phyloP scores from a whole-genome alignment of 2,329 filamentous ascomycete species.

The Cordyceps javanica region DNA sequence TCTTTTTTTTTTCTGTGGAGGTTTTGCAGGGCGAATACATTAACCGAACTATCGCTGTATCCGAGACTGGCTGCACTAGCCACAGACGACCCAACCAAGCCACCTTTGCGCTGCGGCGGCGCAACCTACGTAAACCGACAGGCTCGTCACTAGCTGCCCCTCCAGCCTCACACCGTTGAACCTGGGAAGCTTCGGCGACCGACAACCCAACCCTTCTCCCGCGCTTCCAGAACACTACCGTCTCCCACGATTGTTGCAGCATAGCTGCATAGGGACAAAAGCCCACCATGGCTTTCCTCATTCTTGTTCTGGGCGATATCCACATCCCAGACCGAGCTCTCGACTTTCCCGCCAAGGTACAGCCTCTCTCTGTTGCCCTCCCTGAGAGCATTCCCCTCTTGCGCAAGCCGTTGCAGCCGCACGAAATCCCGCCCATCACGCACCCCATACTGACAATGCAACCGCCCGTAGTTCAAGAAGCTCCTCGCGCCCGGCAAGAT shows the following conservation, averaged over 20 bases:
- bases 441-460: background rate
- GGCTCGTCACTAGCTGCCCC: slow-evolving; percentile 21
- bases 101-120: background rate
- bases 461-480: slow-evolving; percentile 64
- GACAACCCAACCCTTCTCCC: background rate
- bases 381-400: no score
- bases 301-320: slow-evolving; percentile 86
- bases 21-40: background rate
- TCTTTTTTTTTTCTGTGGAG: background rate
- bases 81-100: background rate
- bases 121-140: background rate
- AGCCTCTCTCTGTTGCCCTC: background rate
- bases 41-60: slow-evolving; percentile 25
- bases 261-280: slow-evolving; percentile 24
- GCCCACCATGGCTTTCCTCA: slow-evolving; percentile 70
- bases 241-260: slow-evolving; percentile 8
- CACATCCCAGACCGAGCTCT: slow-evolving; percentile 90
- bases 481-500: slow-evolving; percentile 80
- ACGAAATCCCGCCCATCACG: background rate
- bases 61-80: slow-evolving; percentile 15
- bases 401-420: background rate
- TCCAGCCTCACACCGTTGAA: slow-evolving; percentile 20
- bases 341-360: slow-evolving; percentile 84
- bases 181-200: slow-evolving; percentile 17
- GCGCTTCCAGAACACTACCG: slow-evolving; percentile 14